These are phyloP conservation scores for Posidonia australis DNA, from an alignment of 106 monocot species.

Conservation along the genomic window DNA sequence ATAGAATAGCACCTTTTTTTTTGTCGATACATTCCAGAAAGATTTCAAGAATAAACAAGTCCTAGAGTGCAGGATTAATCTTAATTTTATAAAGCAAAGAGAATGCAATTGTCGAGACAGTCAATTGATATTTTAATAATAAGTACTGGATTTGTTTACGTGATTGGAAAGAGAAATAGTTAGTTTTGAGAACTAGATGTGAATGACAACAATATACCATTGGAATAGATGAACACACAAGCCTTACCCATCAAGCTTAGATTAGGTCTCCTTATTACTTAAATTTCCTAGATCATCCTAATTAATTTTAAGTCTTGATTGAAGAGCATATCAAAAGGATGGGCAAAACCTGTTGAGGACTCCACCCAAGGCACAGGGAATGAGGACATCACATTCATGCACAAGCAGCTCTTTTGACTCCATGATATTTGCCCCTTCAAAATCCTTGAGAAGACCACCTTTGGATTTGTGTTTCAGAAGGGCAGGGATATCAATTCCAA, in stretches of 20 bases:
- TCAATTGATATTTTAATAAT: too few relatives aligned
- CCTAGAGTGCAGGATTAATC: neutral
- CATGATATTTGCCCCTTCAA: constrained; percentile 38
- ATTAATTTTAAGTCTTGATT: neutral
- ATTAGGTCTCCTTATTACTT: too few relatives aligned
- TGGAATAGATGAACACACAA: neutral
- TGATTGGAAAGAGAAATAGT: too few relatives aligned
- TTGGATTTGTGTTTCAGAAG: constrained; percentile 41
- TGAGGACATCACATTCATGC: constrained; percentile 82
- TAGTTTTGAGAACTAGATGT: neutral
- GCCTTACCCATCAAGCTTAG: neutral
- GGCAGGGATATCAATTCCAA: constrained; percentile 62
- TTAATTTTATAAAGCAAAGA: too few relatives aligned
- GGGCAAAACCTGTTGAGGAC: constrained; percentile 54
- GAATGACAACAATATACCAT: neutral
- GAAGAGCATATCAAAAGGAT: neutral
- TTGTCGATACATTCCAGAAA: too few relatives aligned
- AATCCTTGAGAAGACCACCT: constrained; percentile 63
- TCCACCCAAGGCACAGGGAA: constrained; percentile 83
- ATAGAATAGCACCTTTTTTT: too few relatives aligned
- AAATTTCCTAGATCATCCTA: too few relatives aligned
- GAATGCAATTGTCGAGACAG: too few relatives aligned
- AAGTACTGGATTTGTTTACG: too few relatives aligned
- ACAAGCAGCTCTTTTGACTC: constrained; percentile 50
- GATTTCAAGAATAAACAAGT: too few relatives aligned